Evolutionary conservation across 352 stramenopile species (phyloP), one percentile per base, ranked within the genome.

Genomic region (Pythium rhizo-oryzae): DNA sequence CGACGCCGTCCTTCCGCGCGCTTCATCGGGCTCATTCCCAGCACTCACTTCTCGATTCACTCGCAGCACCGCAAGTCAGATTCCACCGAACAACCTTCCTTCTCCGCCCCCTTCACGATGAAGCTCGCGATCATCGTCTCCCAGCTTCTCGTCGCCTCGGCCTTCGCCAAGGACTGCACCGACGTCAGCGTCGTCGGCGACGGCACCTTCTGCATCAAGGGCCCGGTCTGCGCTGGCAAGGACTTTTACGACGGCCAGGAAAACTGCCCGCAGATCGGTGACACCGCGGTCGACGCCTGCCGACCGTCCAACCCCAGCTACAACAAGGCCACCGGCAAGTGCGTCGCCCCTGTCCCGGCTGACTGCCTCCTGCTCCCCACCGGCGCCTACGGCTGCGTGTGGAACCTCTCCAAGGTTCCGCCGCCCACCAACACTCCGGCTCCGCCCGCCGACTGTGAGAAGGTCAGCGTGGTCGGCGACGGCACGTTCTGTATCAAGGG

Each of bases 101-200:
- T 21, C 15, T 39, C 56, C 21, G n/a, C n/a, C n/a, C n/a, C n/a
- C n/a, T n/a, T n/a, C n/a, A 37, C 44, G 13, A 65, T 65, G 58
- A 65, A 65, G 58, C 23, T 65, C 46, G 25, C 23, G 25, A 16
- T 23, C 28, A 11, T 55, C 46, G n/a, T n/a, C n/a, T n/a, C n/a
- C n/a, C n/a, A n/a, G n/a, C n/a, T n/a, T n/a, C 18, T 56, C 28
- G 19, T 65, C 41, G 19, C 43, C 24, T 15, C 46, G n/a, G n/a
- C n/a, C 25, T 24, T 30, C 16, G 8, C 46, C 44, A 18, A 37
- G 11, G 44, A 55, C 59, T 79, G 72, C 60, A 71, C 39, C 6
- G 46, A 76, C 9, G 69, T 79, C 28, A 75, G 65, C 19, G 73
- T 79, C 43, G 61, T 66, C 9, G 69, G 70, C 9, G 73, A 79